Base-by-base conservation (phyloP, 306 rosid species). In the Astragalus membranaceus region DNA sequence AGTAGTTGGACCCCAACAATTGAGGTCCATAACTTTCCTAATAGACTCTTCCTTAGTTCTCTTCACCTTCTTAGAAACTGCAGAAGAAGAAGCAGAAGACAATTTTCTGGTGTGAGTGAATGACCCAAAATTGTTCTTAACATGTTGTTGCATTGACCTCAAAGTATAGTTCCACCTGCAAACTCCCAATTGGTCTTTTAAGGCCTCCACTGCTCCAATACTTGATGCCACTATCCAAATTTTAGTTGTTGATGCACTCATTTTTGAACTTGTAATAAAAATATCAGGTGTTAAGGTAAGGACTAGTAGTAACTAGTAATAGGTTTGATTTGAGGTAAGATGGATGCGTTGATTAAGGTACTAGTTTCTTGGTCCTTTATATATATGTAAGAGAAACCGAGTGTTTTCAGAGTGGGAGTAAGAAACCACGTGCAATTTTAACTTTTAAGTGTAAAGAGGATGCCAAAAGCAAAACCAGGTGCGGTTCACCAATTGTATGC, bases 221-320 rank as follows among this genome's bases (percentile, higher is more conserved):
- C 88, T 91, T 0, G 87, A 77, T 44, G 91, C 96, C 76, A 85
- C 96, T 6, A 85, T n/a, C 97, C 92, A 88, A 4, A 75, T 84
- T 64, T 76, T 82, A 13, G 67, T 42, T 12, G 80, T 74, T 53
- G 10, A 5, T 71, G 7, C n/a, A 1, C 1, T 49, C 16, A 66
- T 20, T 20, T 30, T 20, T 10, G 16, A 53, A 20, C 33, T 48
- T 50, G 41, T 32, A 10, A 16, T 35, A 29, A 8, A 11, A 41
- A 61, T 12, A 17, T 37, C 6, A 61, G 55, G 11, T 6, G 23
- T 20, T 20, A 20, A 20, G 23, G 23, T 20, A 20, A 20, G 23
- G 2, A n/a, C n/a, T n/a, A n/a, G n/a, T n/a, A n/a, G n/a, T n/a
- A n/a, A 57, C 3, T 1, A 58, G 14, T 4, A 7, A n/a, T 13